phyloP scores from a whole-genome alignment of 371 early-diverging fungal species.

The Apophysomyces variabilis region DNA sequence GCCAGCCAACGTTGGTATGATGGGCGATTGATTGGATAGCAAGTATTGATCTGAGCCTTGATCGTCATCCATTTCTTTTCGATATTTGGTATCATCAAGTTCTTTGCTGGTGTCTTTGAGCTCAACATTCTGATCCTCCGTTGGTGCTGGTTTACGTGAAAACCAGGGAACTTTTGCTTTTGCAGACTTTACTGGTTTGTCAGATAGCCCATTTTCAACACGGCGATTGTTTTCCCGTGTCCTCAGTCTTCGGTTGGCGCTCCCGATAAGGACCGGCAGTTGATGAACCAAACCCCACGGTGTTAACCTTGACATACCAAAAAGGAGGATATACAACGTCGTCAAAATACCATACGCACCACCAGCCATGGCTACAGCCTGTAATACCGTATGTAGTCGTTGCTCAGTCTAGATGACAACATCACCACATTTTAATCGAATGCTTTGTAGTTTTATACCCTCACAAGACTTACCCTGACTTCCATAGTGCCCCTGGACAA shows the following conservation, averaged over 20 bases:
- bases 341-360: constrained; percentile 47
- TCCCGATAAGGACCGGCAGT: constrained; percentile 30
- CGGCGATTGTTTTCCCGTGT: neutral
- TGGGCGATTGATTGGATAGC: neutral
- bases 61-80: neutral
- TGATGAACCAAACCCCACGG: constrained; percentile 49
- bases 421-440: neutral
- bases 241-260: constrained; percentile 13
- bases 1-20: neutral
- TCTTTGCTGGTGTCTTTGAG: neutral
- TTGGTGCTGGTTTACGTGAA: neutral
- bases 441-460: neutral
- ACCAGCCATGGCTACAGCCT: constrained; percentile 44
- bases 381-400: constrained; percentile 43
- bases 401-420: constrained; percentile 35
- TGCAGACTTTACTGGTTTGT: neutral
- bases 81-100: neutral
- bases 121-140: neutral
- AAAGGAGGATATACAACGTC: constrained; percentile 43
- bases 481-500: constrained; percentile 36
- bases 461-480: constrained; percentile 28
- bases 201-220: too few species aligned
- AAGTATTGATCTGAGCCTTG: neutral
- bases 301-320: constrained; percentile 48
- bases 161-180: neutral